A percentile compares a stretch with the other conserved stretches of the same genome.
Conservation (phyloP, 768 basidiomycete genomes). For the Lactarius tabidus region DNA sequence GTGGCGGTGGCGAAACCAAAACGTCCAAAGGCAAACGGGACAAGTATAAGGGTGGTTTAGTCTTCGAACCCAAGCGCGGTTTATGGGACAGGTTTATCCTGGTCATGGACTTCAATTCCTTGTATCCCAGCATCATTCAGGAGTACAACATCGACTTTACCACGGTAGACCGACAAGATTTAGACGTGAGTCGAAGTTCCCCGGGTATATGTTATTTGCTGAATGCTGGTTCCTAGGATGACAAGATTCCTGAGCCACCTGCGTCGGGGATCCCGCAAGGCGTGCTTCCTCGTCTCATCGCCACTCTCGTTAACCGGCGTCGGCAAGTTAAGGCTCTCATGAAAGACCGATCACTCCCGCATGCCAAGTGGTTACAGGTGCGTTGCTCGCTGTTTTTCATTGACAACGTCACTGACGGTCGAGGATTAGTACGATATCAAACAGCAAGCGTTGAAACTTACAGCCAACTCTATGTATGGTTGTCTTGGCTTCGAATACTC, state of each 20-base stretch:
- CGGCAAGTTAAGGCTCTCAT: constrained; percentile 88
- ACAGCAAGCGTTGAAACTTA: constrained; percentile 94
- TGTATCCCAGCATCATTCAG: constrained; percentile 99
- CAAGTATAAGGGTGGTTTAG: constrained; percentile 98
- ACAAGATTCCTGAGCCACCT: constrained; percentile 89
- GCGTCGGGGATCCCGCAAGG: constrained; percentile 67
- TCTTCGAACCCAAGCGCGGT: constrained; percentile 93
- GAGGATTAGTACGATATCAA: constrained; percentile 84
- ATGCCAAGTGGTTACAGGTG: constrained; percentile 81
- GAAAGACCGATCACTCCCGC: constrained; percentile 77
- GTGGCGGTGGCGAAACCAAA: constrained; percentile 39
- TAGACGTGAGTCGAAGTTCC: constrained; percentile 40
- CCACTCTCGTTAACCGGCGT: constrained; percentile 89
- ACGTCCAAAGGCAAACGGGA: constrained; percentile 69
- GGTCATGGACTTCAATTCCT: constrained; percentile 99
- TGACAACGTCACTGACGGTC: constrained; percentile 5
- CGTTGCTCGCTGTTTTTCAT: constrained; percentile 13
- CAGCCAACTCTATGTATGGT: constrained; percentile 99
- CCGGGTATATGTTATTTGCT: background rate
- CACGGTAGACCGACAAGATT: constrained; percentile 73
- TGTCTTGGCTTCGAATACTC: constrained; percentile 98
- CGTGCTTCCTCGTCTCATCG: constrained; percentile 94
- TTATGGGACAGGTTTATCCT: constrained; percentile 96
- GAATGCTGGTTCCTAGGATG: constrained; percentile 52
- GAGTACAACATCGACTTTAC: constrained; percentile 99